Base-by-base conservation (phyloP, 495 filamentous ascomycete species). In the Tuber borchii region DNA sequence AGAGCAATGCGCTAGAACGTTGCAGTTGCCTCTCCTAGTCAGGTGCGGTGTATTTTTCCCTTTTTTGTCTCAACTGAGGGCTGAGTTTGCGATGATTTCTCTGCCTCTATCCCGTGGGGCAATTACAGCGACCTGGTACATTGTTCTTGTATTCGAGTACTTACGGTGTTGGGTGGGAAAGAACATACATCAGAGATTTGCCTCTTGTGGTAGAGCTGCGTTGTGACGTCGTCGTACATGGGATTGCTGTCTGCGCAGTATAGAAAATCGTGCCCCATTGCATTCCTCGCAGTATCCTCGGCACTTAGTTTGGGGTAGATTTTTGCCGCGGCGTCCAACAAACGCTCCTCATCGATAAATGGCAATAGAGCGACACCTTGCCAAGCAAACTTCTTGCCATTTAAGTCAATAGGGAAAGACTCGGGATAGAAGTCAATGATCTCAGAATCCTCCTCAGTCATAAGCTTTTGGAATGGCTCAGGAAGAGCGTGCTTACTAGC, bases 321-420 rank as follows among this genome's bases (percentile, higher is more conserved):
- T 79, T 90, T 91, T 26, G 89, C 86, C 89, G 97, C 94, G 9
- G 96, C 95, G 37, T 88, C 87, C 34, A 98, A 87, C 31, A 99
- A 85, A 45, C 94, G 89, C 72, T 90, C 90, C 85, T 95, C 95
- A 83, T 99, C 94, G 79, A 99, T 98, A 84, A 97, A 99, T 0
- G 95, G 95, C 31, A 99, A 88, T 43, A 98, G 85, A 37, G 92
- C 93, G 65, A 98, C 93, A 77, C 95, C 95, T 82, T 99, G 95
- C 95, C 95, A 99, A 2, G 93, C 92, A 84, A 97, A 96, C 83
- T 98, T 99, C 86, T 98, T 98, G 75, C 95, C 95, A 75, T 99
- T 98, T 73, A 98, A 84, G 82, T 99, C 95, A 73, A 97, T 87
- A 5, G 90, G 88, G 82, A 99, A 99, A 61, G 97, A 93, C 80